Base-by-base conservation (phyloP, 768 basidiomycete genomes). In the Agaricus blazei region DNA sequence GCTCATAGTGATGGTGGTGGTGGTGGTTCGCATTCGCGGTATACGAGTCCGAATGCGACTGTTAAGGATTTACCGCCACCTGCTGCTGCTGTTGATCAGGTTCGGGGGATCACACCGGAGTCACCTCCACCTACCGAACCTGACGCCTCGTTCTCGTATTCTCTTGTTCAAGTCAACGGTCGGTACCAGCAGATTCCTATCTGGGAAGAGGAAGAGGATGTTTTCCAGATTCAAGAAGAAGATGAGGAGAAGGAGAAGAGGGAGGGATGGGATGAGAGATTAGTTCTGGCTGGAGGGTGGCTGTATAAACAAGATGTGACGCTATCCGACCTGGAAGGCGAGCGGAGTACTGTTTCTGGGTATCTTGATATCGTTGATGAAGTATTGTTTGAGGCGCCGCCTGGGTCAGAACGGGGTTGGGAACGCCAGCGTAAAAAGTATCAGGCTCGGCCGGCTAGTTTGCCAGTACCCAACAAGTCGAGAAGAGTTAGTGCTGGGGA, bases 311-410 rank as follows among this genome's bases (percentile, higher is more conserved):
- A 85, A 63, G 85, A 89, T 61, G 63, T 91, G 52, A 68, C 62
- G 14, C 68, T 86, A 31, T 69, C 66, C 19, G 75, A 84, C 29
- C 67, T 93, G 54, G 65, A 38, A 60, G 81, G 75, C 65, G 89
- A 92, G 66, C 71, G 79, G 59, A 68, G 67, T 1, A 76, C 80
- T 4, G 79, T 93, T 3, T 66, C 68, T 37, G 65, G 71, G 47
- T 94, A 93, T 66, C 64, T 92, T 56, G 82, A 90, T 58, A 75
- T 84, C n/a, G 90, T 92, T 3, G 91, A 93, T 61, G 82, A 85
- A 56, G 85, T 87, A 3, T 65, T 94, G 12, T 93, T 94, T 56
- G 81, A 81, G 6, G 83, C 84, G 1, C 74, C 71, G 52, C 78
- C 74, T 61, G 74, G 73, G 4, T 72, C 71, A 58, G 68, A 51